phyloP scores from a whole-genome alignment of 768 basidiomycete species.

The Tylopilus plumbeoviolaceoides region DNA sequence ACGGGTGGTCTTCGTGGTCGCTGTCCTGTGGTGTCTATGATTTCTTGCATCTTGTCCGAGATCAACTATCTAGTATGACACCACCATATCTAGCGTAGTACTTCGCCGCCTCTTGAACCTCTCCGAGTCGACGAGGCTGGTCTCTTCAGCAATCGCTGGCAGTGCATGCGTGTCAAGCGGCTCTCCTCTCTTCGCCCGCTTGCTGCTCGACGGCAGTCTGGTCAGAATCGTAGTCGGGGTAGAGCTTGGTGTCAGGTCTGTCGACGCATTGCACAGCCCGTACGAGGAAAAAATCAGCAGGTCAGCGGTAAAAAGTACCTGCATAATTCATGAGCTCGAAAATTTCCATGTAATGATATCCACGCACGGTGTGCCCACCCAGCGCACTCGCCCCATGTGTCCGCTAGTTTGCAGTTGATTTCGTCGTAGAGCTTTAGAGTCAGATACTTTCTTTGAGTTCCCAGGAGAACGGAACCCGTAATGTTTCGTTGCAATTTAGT shows the following conservation, averaged over 20 bases:
- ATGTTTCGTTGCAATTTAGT: slow-evolving; percentile 80
- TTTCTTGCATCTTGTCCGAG: slow-evolving; percentile 37
- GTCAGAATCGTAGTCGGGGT: slow-evolving; percentile 30
- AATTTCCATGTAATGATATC: too few species aligned
- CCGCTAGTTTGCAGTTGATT: slow-evolving; percentile 54
- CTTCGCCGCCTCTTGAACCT: slow-evolving; percentile 47
- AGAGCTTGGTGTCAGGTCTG: slow-evolving; percentile 14
- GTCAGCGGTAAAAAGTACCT: too few species aligned
- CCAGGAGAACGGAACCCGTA: slow-evolving; percentile 57
- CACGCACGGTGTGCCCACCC: slow-evolving; percentile 89
- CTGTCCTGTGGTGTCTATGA: slow-evolving; percentile 36
- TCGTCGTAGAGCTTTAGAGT: slow-evolving; percentile 74
- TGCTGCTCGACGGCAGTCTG: slow-evolving; percentile 18
- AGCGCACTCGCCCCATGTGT: slow-evolving; percentile 78
- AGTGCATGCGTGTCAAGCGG: slow-evolving; percentile 4
- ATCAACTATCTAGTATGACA: neutral
- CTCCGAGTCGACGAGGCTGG: slow-evolving; percentile 37
- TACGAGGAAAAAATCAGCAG: too few species aligned
- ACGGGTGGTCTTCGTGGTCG: slow-evolving; percentile 33
- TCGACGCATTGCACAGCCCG: slow-evolving; percentile 36
- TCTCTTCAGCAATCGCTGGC: neutral
- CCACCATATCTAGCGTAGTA: too few species aligned
- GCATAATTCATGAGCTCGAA: too few species aligned
- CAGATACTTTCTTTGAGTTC: slow-evolving; percentile 49
- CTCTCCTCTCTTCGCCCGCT: slow-evolving; percentile 11